Evolutionary conservation across 768 basidiomycete genomes (phyloP).

Genomic region (Calvatia gigantea): DNA sequence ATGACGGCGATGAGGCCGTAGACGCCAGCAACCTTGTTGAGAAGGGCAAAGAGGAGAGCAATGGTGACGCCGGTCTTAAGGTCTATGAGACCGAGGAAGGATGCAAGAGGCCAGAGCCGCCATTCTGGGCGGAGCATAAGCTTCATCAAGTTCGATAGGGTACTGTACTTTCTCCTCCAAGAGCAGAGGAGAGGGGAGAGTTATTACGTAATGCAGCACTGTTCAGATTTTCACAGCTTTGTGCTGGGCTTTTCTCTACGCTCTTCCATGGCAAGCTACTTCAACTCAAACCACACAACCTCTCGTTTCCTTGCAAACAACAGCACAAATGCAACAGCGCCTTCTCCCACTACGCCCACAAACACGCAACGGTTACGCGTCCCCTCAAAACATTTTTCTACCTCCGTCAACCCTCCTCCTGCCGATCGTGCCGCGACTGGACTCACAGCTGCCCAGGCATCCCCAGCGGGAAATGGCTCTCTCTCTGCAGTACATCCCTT

Average conservation of each 20-base stretch:
- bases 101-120: slow-evolving; percentile 76
- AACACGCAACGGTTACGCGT: slow-evolving; percentile 46
- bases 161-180: not conserved
- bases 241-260: slow-evolving; percentile 16
- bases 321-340: slow-evolving; percentile 18
- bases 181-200: slow-evolving; percentile 19
- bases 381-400: slow-evolving; percentile 72
- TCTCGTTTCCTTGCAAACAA: slow-evolving; percentile 65
- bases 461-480: slow-evolving; percentile 29
- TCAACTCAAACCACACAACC: slow-evolving; percentile 82
- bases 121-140: slow-evolving; percentile 81
- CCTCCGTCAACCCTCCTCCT: slow-evolving; percentile 26
- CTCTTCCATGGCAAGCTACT: slow-evolving; percentile 43
- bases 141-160: slow-evolving; percentile 49
- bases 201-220: slow-evolving; percentile 25
- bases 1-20: slow-evolving; percentile 93
- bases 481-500: slow-evolving; percentile 61
- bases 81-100: slow-evolving; percentile 85
- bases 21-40: slow-evolving; percentile 98
- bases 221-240: slow-evolving; percentile 9
- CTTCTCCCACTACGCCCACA: slow-evolving; percentile 17
- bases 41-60: slow-evolving; percentile 84
- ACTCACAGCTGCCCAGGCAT: not conserved
- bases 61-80: slow-evolving; percentile 92
- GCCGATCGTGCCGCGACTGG: slow-evolving; percentile 36